These are phyloP conservation scores for Nitzschia sp. DNA, from an alignment of 108 stramenopile genomes.

Conservation along the genomic window DNA sequence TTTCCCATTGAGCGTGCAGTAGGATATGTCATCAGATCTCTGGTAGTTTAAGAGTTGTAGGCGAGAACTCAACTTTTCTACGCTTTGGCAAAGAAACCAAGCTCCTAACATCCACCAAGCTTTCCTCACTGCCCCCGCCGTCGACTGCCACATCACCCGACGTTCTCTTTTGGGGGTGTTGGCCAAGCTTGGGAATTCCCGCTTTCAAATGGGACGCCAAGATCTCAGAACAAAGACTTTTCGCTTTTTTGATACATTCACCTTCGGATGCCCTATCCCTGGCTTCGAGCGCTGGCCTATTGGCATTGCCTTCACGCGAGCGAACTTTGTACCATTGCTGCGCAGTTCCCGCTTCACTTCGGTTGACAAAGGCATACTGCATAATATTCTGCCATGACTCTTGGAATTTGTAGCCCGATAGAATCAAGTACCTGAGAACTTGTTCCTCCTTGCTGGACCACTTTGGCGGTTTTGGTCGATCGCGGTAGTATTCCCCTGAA, in stretches of 20 bases:
- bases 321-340: slow-evolving; percentile 18
- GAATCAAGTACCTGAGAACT: not conserved
- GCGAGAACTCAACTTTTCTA: not conserved
- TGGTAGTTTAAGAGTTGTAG: not conserved
- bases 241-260: not conserved
- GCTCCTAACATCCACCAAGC: not conserved
- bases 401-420: slow-evolving; percentile 9
- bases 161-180: slow-evolving; percentile 5
- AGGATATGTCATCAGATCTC: too few relatives aligned
- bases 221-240: not conserved
- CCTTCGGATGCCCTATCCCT: not conserved
- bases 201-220: not conserved
- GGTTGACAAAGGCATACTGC: slow-evolving; percentile 1
- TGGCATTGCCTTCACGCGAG: not conserved
- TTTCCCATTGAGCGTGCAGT: too few relatives aligned
- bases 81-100: not conserved
- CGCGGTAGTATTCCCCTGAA: slow-evolving; percentile 3
- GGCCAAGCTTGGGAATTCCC: slow-evolving; percentile 13
- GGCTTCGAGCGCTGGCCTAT: too few relatives aligned
- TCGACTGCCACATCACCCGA: too few relatives aligned
- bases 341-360: slow-evolving; percentile 3
- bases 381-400: slow-evolving; percentile 4
- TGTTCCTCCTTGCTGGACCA: slow-evolving; percentile 9
- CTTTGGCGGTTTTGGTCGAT: slow-evolving; percentile 12
- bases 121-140: slow-evolving; percentile 3